Evolutionary conservation across 768 basidiomycete species (phyloP).

Genomic region (Leucocoprinus sp.): DNA sequence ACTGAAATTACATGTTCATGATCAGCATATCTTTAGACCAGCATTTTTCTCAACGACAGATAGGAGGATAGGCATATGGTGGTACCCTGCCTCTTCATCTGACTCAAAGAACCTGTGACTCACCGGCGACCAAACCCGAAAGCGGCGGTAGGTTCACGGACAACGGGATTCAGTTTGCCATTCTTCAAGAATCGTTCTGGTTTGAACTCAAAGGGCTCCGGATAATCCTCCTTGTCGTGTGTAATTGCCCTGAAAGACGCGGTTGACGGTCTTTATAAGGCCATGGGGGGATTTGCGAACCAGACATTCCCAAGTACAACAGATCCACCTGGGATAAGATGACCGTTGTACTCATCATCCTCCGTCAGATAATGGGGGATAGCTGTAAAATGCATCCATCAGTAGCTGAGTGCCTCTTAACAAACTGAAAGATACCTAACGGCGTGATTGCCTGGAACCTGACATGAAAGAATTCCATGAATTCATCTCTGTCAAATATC

Average conservation of each 20-base stretch:
- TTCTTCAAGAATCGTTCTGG: constrained; percentile 13
- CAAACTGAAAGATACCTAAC: neutral
- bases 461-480: constrained; percentile 5
- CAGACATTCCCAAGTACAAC: constrained; percentile 11
- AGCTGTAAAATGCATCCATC: constrained; percentile 1
- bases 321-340: constrained; percentile 15
- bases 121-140: constrained; percentile 15
- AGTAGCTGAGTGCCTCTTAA: too few species aligned
- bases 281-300: neutral
- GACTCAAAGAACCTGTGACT: too few species aligned
- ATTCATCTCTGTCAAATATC: too few species aligned
- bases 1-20: too few species aligned
- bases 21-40: too few species aligned
- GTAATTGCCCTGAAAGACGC: constrained; percentile 6
- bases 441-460: neutral
- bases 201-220: constrained; percentile 4
- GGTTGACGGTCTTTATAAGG: neutral
- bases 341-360: constrained; percentile 14
- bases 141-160: constrained; percentile 8
- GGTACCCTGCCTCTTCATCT: too few species aligned
- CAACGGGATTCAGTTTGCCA: constrained; percentile 7
- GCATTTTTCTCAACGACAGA: too few species aligned
- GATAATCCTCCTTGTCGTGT: constrained; percentile 8
- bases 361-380: constrained; percentile 9
- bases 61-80: too few species aligned